Conservation (phyloP, 345 rosid genomes). For the Murraya paniculata region DNA sequence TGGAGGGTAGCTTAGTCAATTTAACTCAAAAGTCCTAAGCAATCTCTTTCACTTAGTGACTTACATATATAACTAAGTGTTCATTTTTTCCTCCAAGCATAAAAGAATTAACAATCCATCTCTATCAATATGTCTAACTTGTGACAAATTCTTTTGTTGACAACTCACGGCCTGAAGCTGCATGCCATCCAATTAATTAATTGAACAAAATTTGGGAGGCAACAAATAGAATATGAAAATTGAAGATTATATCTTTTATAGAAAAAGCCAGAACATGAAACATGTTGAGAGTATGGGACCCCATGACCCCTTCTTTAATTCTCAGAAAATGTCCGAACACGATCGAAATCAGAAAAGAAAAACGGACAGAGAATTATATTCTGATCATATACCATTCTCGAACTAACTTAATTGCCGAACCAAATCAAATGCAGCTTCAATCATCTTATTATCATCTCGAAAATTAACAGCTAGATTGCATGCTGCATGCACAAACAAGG, state of each 20-base stretch:
- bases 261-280: not conserved
- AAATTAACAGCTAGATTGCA: too few relatives aligned
- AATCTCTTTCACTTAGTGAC: not conserved
- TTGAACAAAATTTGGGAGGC: not conserved
- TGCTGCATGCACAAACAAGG: too few relatives aligned
- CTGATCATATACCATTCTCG: too few relatives aligned
- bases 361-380: too few relatives aligned
- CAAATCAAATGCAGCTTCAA: too few relatives aligned
- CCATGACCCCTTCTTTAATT: not conserved
- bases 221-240: not conserved
- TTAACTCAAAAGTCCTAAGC: not conserved
- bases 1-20: constrained; percentile 21
- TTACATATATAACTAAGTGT: not conserved
- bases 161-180: constrained; percentile 3
- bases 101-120: constrained; percentile 2
- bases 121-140: not conserved
- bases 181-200: not conserved
- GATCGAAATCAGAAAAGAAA: not conserved
- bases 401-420: too few relatives aligned
- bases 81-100: not conserved
- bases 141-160: not conserved
- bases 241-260: not conserved
- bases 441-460: too few relatives aligned
- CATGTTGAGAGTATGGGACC: not conserved
- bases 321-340: not conserved